These are phyloP conservation scores for Boeremia exigua DNA, from an alignment of 2,329 filamentous ascomycete species.

Conservation along the genomic window DNA sequence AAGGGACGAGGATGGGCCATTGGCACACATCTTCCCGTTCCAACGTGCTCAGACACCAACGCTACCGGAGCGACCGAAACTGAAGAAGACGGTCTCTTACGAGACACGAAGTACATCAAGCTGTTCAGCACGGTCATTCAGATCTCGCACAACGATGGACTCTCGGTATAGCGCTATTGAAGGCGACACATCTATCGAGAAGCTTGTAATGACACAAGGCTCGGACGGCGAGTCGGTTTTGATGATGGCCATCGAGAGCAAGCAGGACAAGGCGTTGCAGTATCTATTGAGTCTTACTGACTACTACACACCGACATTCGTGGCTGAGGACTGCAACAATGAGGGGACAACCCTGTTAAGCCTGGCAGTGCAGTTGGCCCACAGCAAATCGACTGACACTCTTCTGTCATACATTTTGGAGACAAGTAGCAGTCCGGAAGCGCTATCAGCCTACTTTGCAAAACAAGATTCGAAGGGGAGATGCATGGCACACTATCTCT, in stretches of 20 bases:
- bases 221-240: conserved; percentile 78
- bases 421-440: conserved; percentile 59
- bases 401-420: conserved; percentile 73
- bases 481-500: conserved; percentile 93
- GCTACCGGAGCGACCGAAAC: conserved; percentile 57
- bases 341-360: conserved; percentile 89
- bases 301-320: conserved; percentile 72
- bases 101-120: conserved; percentile 87
- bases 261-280: conserved; percentile 72
- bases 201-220: conserved; percentile 74
- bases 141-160: conserved; percentile 76
- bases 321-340: conserved; percentile 85
- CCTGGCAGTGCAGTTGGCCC: conserved; percentile 85
- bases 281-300: conserved; percentile 81
- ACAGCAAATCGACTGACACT: conserved; percentile 75
- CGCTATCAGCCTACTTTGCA: conserved; percentile 71
- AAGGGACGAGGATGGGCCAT: conserved; percentile 45
- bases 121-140: conserved; percentile 81
- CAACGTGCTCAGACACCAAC: conserved; percentile 65
- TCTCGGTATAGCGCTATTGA: conserved; percentile 72
- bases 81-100: conserved; percentile 83
- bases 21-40: conserved; percentile 92
- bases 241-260: conserved; percentile 63
- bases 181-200: conserved; percentile 84
- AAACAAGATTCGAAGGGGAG: conserved; percentile 84